phyloP scores from a whole-genome alignment of 2,329 filamentous ascomycete genomes.

The Fusarium miscanthi region DNA sequence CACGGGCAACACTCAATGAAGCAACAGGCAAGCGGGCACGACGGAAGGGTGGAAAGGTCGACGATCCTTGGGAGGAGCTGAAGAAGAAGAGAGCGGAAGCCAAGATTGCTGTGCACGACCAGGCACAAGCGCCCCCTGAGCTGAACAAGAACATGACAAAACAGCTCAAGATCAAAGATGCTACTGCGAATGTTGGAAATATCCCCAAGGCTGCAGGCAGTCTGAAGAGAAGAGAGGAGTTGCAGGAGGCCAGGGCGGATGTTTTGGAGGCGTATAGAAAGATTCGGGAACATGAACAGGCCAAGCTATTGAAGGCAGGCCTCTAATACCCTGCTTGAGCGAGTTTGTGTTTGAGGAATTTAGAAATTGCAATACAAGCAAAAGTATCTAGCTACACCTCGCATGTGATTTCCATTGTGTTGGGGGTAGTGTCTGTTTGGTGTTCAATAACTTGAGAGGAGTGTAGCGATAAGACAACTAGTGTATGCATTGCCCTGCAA shows the following conservation, averaged over 20 bases:
- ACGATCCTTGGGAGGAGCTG: constrained; percentile 83
- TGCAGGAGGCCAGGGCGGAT: constrained; percentile 51
- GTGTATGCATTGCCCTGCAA: neutral
- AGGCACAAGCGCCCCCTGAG: constrained; percentile 81
- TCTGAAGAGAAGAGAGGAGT: constrained; percentile 53
- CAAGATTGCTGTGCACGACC: constrained; percentile 63
- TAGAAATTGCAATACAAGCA: neutral
- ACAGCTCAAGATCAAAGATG: constrained; percentile 50
- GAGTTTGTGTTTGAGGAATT: neutral
- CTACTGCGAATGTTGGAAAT: constrained; percentile 51
- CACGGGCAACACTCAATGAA: constrained; percentile 55
- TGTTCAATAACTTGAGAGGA: neutral
- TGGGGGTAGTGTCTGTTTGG: neutral
- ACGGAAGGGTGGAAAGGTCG: constrained; percentile 63
- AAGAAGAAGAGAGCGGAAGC: constrained; percentile 72
- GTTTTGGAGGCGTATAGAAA: constrained; percentile 55
- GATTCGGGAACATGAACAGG: constrained; percentile 53
- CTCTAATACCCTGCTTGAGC: constrained; percentile 15
- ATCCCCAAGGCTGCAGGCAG: constrained; percentile 55
- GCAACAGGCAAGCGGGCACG: constrained; percentile 54
- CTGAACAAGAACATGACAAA: constrained; percentile 63
- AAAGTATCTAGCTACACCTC: neutral
- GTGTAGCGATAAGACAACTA: neutral
- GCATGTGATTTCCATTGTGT: neutral
- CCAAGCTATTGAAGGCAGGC: constrained; percentile 43